Evolutionary conservation across 2,329 filamentous ascomycete genomes (phyloP).

Genomic region (Raffaelea albimanens): DNA sequence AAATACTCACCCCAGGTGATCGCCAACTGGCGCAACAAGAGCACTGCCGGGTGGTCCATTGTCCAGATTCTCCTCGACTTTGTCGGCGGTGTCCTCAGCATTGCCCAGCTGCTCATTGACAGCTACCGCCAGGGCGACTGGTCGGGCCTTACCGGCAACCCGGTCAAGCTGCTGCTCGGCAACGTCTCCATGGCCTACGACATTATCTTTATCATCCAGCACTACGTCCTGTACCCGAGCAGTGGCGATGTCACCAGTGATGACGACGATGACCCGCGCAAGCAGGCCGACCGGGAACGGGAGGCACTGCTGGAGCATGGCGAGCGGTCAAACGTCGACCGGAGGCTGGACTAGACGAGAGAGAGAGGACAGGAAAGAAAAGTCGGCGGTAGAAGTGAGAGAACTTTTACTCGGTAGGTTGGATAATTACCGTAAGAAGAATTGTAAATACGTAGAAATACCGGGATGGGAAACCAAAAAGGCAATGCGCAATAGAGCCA

Average conservation of each 20-base stretch:
- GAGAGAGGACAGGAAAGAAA: background rate
- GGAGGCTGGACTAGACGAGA: constrained; percentile 21
- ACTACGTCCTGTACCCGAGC: constrained; percentile 66
- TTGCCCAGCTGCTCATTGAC: constrained; percentile 76
- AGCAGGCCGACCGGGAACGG: constrained; percentile 17
- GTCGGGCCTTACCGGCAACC: constrained; percentile 85
- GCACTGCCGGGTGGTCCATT: constrained; percentile 84
- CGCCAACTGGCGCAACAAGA: constrained; percentile 75
- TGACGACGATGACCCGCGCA: background rate
- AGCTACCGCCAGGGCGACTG: constrained; percentile 77
- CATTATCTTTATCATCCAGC: constrained; percentile 75
- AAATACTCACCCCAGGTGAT: constrained; percentile 88
- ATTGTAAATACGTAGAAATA: no score
- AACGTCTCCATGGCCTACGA: constrained; percentile 86
- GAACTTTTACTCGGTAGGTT: no score
- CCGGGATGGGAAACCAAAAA: no score
- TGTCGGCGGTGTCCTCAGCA: constrained; percentile 68
- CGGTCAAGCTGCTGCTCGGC: constrained; percentile 78
- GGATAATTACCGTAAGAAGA: no score
- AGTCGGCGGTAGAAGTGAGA: background rate
- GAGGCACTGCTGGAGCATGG: constrained; percentile 26
- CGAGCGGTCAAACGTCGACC: constrained; percentile 10
- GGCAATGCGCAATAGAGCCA: no score
- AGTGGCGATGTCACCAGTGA: constrained; percentile 19
- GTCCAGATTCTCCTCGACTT: constrained; percentile 76